Evolutionary conservation across 805 yeast species (phyloP), one percentile per base, ranked within the genome.

Genomic region (Lipomyces spencermartinsiae): DNA sequence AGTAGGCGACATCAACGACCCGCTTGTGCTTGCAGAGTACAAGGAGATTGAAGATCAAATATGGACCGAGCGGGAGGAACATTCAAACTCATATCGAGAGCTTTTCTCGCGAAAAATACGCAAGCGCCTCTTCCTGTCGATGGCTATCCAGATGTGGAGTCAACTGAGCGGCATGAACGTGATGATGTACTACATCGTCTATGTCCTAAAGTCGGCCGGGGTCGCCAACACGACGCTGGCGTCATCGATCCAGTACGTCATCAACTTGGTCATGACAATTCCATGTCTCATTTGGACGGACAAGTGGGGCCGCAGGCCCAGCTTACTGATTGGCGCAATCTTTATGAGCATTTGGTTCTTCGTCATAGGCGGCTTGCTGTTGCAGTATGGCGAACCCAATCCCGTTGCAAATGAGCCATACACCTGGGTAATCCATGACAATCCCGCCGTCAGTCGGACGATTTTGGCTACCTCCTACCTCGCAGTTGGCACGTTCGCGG

Each of bases 291-390:
- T 78, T 43, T 76, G 82, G 35, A 79, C 88, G 74, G 92, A 88
- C 75, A 77, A 78, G 49, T 75, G 85, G 73, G 95, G 95, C 73
- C 86, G 93, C 78, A 84, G 93, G 78, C 80, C 84, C 61, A 76
- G 86, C 58, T 80, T 89, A 79, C 75, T 89, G 64, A 77, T 78
- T 67, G 93, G 93, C 70, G 86, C 91, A 53, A 78, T 83, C 49
- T 85, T 87, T 68, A 88, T 88, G 90, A 80, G 84, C 73, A 76
- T 82, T 51, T 87, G 88, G 0, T 84, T 91, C 75, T 82, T 88
- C 61, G 81, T 89, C 58, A 89, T 92, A 70, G 97, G 54, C 54
- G 54, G 54, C 1, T 2, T 49, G 54, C 54, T 49, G 8, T 1
- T 49, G 54, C 54, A 16, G 54, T 49, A 49, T 16, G 54, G 54